A percentile compares a stretch with the other conserved stretches of the same genome.
phyloP scores from a whole-genome alignment of 2,329 filamentous ascomycete genomes.

The Colletotrichum camelliae region DNA sequence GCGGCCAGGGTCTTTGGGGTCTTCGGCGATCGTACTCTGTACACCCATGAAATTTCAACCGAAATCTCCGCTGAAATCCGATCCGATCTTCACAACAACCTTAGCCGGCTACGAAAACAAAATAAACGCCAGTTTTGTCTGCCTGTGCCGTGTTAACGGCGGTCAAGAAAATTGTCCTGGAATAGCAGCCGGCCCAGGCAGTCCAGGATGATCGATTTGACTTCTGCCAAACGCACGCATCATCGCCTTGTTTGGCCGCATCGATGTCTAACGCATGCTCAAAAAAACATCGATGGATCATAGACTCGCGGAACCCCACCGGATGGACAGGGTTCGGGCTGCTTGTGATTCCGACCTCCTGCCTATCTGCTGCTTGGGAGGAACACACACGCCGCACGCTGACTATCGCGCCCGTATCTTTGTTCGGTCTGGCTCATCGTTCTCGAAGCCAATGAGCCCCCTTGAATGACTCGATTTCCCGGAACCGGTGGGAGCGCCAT shows the following conservation, averaged over 20 bases:
- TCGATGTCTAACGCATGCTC: slow-evolving; percentile 13
- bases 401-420: slow-evolving; percentile 16
- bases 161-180: background rate
- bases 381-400: background rate
- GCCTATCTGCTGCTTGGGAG: slow-evolving; percentile 3
- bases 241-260: slow-evolving; percentile 16
- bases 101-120: background rate
- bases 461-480: slow-evolving; percentile 6
- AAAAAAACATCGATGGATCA: slow-evolving; percentile 19
- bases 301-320: slow-evolving; percentile 21
- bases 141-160: background rate
- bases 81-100: slow-evolving; percentile 1
- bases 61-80: slow-evolving; percentile 18
- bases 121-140: background rate
- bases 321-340: slow-evolving; percentile 4
- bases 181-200: background rate
- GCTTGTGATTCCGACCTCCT: slow-evolving; percentile 14
- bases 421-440: slow-evolving; percentile 6
- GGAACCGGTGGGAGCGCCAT: slow-evolving; percentile 7
- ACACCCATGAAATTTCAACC: slow-evolving; percentile 2
- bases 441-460: background rate
- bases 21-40: background rate
- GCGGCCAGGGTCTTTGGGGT: background rate
- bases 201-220: slow-evolving; percentile 7
- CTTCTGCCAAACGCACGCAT: slow-evolving; percentile 13